Conservation (phyloP, 352 stramenopile species). For the Nannochloropsis limnetica region DNA sequence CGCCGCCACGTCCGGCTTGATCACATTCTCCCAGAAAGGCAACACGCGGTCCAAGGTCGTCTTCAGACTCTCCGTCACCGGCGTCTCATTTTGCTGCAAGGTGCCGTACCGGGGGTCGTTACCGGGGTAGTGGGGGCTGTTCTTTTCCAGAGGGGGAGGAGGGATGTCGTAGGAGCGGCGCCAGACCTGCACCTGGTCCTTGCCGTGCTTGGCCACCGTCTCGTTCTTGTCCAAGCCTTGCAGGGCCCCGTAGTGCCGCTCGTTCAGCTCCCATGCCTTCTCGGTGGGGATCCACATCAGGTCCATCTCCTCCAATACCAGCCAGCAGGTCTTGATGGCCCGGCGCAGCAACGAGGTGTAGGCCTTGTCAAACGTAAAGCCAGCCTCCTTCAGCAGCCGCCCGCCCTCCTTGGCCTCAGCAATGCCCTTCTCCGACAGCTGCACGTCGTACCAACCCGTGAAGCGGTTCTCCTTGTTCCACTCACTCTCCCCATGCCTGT, state of each 20-base stretch:
- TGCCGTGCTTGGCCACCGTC: constrained; percentile 94
- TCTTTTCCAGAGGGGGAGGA: constrained; percentile 73
- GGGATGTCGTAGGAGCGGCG: constrained; percentile 94
- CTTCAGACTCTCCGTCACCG: constrained; percentile 49
- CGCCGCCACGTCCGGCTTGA: constrained; percentile 80
- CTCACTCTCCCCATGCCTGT: constrained; percentile 83
- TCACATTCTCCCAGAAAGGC: constrained; percentile 75
- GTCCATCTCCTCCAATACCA: constrained; percentile 88
- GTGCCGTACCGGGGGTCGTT: constrained; percentile 70
- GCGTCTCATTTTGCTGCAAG: constrained; percentile 61
- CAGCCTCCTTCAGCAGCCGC: constrained; percentile 78
- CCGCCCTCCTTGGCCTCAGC: constrained; percentile 84
- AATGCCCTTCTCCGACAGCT: constrained; percentile 68
- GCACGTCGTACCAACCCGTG: constrained; percentile 95
- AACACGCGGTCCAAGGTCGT: constrained; percentile 48
- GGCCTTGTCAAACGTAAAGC: constrained; percentile 80
- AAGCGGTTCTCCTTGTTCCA: constrained; percentile 98
- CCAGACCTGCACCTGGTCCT: constrained; percentile 93
- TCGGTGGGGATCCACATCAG: constrained; percentile 92
- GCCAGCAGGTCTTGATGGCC: constrained; percentile 92
- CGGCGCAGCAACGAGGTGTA: constrained; percentile 93
- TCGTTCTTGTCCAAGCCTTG: constrained; percentile 97
- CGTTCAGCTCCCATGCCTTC: constrained; percentile 84
- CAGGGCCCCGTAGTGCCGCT: constrained; percentile 95
- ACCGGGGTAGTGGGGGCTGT: constrained; percentile 72